phyloP scores from a whole-genome alignment of 2,329 filamentous ascomycete species.

The Aspergillus pseudoviridinutans region DNA sequence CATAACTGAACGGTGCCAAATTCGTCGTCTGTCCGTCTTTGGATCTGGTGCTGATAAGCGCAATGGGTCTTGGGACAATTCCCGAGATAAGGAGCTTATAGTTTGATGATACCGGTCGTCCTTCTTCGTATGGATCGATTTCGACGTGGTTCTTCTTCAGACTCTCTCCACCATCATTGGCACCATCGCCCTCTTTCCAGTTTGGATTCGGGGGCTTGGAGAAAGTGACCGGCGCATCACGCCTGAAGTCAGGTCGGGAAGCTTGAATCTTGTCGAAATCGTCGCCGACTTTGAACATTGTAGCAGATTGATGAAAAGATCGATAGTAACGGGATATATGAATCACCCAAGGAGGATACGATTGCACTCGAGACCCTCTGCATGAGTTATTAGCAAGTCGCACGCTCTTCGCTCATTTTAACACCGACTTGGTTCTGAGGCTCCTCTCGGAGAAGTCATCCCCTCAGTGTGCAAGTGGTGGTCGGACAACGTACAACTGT shows the following conservation, averaged over 20 bases:
- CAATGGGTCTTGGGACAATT: slow-evolving; percentile 78
- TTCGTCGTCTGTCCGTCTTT: slow-evolving; percentile 66
- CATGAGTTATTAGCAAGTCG: background rate
- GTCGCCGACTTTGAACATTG: slow-evolving; percentile 21
- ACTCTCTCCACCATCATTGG: slow-evolving; percentile 43
- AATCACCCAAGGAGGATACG: background rate
- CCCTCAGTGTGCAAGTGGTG: background rate
- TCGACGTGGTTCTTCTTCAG: slow-evolving; percentile 61
- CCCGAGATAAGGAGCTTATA: slow-evolving; percentile 89
- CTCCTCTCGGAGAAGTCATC: background rate
- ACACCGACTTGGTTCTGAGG: background rate
- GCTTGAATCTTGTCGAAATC: slow-evolving; percentile 40
- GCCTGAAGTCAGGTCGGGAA: slow-evolving; percentile 40
- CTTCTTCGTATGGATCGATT: slow-evolving; percentile 75
- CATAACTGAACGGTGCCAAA: slow-evolving; percentile 84
- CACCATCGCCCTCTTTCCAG: slow-evolving; percentile 43
- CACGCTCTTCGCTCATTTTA: background rate
- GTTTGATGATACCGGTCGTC: slow-evolving; percentile 66
- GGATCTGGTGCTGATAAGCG: slow-evolving; percentile 56
- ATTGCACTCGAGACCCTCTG: background rate
- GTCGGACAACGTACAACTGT: background rate
- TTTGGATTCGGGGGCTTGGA: slow-evolving; percentile 39
- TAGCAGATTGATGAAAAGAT: slow-evolving; percentile 18
- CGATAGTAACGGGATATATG: background rate
- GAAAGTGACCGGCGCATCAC: slow-evolving; percentile 29